Evolutionary conservation across 768 basidiomycete genomes (phyloP), one percentile per base, ranked within the genome.

Genomic region (Kwoniella sp.): DNA sequence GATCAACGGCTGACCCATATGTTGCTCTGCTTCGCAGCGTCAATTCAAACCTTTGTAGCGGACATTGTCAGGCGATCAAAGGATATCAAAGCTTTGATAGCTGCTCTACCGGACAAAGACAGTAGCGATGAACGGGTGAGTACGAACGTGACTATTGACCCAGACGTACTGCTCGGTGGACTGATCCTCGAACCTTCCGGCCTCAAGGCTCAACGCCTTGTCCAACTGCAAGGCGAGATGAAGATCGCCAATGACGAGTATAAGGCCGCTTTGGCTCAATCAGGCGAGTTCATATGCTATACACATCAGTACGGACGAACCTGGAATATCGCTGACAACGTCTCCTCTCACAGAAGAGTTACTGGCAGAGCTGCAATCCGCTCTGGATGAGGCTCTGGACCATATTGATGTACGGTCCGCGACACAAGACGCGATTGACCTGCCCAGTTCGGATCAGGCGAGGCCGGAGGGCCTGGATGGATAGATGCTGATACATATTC

Each of bases 51-150:
- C 1, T 66, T 66, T 39, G 67, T 69, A 10, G 41, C 44, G 12
- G 65, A 69, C 28, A 63, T 69, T n/a, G 52, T 69, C 5, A 48
- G 50, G n/a, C 42, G 67, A 31, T 56, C 57, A 15, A 63, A 69
- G 50, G 67, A 69, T 56, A 53, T 66, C 25, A 65, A 69, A 32
- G 28, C 31, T 7, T 50, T 69, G 26, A 64, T 66, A 17, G 59
- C 53, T 7, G 65, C 60, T 22, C 41, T 69, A 50, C 67, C 67
- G 3, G 57, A 56, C 32, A 66, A 64, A 48, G 65, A 62, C 22
- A 62, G 64, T 45, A 59, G 59, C 27, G 33, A 29, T 2, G 41
- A 36, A 7, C 42, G 67, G 32, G 67, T 66, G 27, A 56, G 67
- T 59, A 10, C 5, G 22, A 33, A 10, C 29, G 17, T 32, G 36